Conservation (phyloP, 192 early-diverging fungal species). For the Coemansia sp. region DNA sequence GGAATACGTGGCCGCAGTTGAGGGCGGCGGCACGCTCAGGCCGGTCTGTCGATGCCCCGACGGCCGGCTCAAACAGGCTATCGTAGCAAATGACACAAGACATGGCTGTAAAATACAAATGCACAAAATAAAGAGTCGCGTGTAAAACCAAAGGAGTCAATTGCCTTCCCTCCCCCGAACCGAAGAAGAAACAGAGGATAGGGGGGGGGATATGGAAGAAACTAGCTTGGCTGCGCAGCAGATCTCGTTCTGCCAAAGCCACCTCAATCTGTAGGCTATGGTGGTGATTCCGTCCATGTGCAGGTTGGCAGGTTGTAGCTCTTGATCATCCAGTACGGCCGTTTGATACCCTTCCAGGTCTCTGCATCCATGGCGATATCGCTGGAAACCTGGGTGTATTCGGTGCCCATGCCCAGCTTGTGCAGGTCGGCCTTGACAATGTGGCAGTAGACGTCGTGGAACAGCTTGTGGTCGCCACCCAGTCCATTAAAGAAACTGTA, state of each 20-base stretch:
- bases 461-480: conserved; percentile 88
- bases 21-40: conserved; percentile 24
- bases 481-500: conserved; percentile 97
- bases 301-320: conserved; percentile 47
- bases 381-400: conserved; percentile 68
- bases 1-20: conserved; percentile 41
- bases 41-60: conserved; percentile 1
- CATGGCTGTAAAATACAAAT: too few relatives aligned
- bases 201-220: too few relatives aligned
- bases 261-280: too few relatives aligned
- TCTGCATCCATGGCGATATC: conserved; percentile 72
- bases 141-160: too few relatives aligned
- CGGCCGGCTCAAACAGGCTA: conserved; percentile 17
- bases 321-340: conserved; percentile 55
- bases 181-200: too few relatives aligned
- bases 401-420: conserved; percentile 70
- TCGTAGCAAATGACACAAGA: conserved; percentile 47
- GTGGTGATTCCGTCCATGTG: conserved; percentile 33
- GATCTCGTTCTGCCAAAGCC: too few relatives aligned
- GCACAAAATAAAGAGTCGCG: too few relatives aligned
- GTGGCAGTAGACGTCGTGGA: conserved; percentile 91
- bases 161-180: too few relatives aligned
- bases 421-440: conserved; percentile 77
- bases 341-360: conserved; percentile 82
- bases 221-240: too few relatives aligned